Base-by-base conservation (phyloP, 208 protist genomes). In the Porcisia deanei region DNA sequence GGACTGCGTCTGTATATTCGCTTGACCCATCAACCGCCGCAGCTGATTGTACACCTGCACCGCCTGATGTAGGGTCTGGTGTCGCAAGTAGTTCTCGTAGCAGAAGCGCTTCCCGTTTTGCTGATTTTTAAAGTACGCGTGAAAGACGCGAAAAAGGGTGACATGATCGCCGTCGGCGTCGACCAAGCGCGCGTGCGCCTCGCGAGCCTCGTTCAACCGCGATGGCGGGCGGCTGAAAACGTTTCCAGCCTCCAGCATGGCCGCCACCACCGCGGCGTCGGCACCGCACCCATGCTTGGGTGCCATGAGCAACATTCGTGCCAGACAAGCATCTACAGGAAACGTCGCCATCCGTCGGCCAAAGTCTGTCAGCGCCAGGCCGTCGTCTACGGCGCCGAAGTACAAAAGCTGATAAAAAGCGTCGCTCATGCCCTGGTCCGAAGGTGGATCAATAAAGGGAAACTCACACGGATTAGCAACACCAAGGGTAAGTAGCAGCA, bases 341-440 rank as follows among this genome's bases (percentile, higher is more conserved):
- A 97, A 73, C 45, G 84, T 79, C 5, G 90, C 90, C 87, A 97
- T 91, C 53, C 85, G 76, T 22, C 72, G 72, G 9, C 94, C 94
- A 67, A 97, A 86, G 3, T 82, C 80, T 9, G 91, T 97, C 55
- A 97, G 74, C 54, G 79, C 78, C 16, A 95, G 65, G 37, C 97
- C 98, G 47, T 99, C 98, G 85, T 99, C 94, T 45, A 99, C 89
- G 5, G 99, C 99, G 9, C 98, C 99, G 22, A 99, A 93, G 82
- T 99, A 98, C 81, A 99, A 96, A 2, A 99, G 94, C 69, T 99
- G 93, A 66, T 97, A 97, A 60, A 98, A 96, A 16, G 99, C 98
- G 49, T 98, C 88, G 54, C 98, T 98, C 3, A 99, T 84, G 18
- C 97, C 99, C 77, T 99, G 90, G 3, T 98, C 86, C 9, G 99